Evolutionary conservation across 768 basidiomycete genomes (phyloP), one percentile per base, ranked within the genome.

Genomic region (Hericium coralloides): DNA sequence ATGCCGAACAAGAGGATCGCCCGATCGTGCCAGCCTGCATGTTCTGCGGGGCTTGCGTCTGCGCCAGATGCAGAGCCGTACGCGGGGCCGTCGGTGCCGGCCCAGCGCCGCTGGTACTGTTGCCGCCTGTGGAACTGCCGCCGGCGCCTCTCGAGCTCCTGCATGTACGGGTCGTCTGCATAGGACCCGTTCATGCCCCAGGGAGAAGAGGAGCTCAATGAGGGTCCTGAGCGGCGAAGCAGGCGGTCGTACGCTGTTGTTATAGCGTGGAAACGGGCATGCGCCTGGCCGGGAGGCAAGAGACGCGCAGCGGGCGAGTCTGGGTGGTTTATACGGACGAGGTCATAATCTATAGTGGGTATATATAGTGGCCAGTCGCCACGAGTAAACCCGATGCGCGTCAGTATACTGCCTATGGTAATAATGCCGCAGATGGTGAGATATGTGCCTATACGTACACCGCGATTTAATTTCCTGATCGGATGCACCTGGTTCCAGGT

Each of bases 301-400:
- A 62, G 55, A 6, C 74, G 74, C 25, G 74, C 73, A 10, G 71
- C 66, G 3, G 74, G 70, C 3, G 82, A 80, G 66, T 91, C 88
- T 3, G 89, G 88, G 64, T 91, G 89, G 65, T 89, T 80, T 10
- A 74, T 66, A 48, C 83, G 81, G 39, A 86, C 87, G 41, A 90
- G 78, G 31, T 89, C 87, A 63, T 84, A 89, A 67, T 89, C 88
- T 88, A 54, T 9, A 12, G 5, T 3, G 2, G 2, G 2, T n/a
- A n/a, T 45, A 43, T 17, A 18, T 3, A 17, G 43, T 9, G n/a
- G 43, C 20, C 43, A 45, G n/a, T 45, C 20, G n/a, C n/a, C 43
- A 25, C 22, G 23, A 31, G 12, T 23, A 23, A 12, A 36, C 17
- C 22, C 18, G 49, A 50, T 45, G 20, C 17, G 59, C 43, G 12